Evolutionary conservation across 2,329 filamentous ascomycete genomes (phyloP).

Genomic region (Cytospora piceae): DNA sequence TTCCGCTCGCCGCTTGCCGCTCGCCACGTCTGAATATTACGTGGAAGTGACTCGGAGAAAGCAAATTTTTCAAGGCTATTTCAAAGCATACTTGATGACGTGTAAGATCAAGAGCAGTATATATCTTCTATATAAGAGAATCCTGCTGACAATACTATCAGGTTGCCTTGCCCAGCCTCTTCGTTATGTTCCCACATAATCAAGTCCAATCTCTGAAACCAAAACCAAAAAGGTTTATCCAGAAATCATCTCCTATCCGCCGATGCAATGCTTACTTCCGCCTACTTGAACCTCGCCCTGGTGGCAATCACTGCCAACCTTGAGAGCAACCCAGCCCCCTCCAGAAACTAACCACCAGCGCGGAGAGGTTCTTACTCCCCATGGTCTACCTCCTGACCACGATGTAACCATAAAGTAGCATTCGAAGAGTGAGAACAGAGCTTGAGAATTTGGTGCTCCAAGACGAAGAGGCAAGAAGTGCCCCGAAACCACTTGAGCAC

Average conservation of each 20-base stretch:
- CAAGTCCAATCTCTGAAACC: neutral
- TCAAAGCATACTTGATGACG: neutral
- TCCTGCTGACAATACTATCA: neutral
- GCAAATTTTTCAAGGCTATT: neutral
- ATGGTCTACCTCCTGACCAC: no score
- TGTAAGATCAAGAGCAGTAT: neutral
- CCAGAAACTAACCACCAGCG: no score
- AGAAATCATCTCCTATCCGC: neutral
- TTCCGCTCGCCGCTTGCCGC: no score
- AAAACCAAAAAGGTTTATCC: neutral
- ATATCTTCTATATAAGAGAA: neutral
- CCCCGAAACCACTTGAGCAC: no score
- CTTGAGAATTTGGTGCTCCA: neutral
- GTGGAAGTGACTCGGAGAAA: neutral
- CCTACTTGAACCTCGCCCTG: neutral
- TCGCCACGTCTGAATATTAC: neutral
- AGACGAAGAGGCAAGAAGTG: neutral
- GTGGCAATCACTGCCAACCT: neutral
- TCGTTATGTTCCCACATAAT: neutral
- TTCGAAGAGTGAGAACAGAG: neutral
- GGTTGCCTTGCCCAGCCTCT: neutral
- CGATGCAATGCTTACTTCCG: neutral
- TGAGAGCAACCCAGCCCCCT: no score
- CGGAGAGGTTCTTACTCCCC: no score
- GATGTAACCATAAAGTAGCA: no score